Evolutionary conservation across 1,139 yeast genomes (phyloP), one percentile per base, ranked within the genome.

Genomic region (Taphrina communis): DNA sequence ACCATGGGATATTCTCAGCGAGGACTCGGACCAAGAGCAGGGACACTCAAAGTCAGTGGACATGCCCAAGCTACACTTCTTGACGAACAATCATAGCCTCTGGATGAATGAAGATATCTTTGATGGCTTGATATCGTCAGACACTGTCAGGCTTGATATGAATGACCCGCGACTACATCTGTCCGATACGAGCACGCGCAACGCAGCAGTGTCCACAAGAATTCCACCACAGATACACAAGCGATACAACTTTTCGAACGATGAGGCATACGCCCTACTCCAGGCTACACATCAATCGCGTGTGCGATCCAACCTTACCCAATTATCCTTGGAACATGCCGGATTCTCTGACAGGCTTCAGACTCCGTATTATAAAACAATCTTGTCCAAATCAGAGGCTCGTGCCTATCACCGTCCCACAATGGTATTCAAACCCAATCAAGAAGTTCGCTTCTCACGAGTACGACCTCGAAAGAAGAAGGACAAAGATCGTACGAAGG

Each of bases 231-330:
- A 44, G 21, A 12, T 46, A 12, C 46, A 50, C 21, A 41, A 14
- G 12, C 83, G 63, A 73, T 93, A 89, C 78, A 89, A 90, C 76
- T 83, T 93, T 51, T 92, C 97, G 9, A 95, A 95, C 77, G 99
- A 95, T 77, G 83, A 85, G 57, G 90, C 89, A 60, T 95, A 95
- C 77, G 96, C 90, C 71, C 79, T 88, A 70, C 81, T 95, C 74
- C 89, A 89, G 75, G 89, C 87, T 72, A 93, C 92, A 74, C 92
- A 93, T 77, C 96, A 91, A 76, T 88, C 96, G 60, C 93, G 91
- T 80, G 91, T 94, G 48, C 87, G 99, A 77, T 88, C 97, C 6
- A 96, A 96, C 25, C 88, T 95, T 75, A 96, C 98, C 70, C 91
- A 94, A 73, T 82, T 95, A 72, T 88, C 85, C 70, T 92, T 95